Evolutionary conservation across 164 flowering plant genomes (phyloP).

Genomic region (Stephania japonica): DNA sequence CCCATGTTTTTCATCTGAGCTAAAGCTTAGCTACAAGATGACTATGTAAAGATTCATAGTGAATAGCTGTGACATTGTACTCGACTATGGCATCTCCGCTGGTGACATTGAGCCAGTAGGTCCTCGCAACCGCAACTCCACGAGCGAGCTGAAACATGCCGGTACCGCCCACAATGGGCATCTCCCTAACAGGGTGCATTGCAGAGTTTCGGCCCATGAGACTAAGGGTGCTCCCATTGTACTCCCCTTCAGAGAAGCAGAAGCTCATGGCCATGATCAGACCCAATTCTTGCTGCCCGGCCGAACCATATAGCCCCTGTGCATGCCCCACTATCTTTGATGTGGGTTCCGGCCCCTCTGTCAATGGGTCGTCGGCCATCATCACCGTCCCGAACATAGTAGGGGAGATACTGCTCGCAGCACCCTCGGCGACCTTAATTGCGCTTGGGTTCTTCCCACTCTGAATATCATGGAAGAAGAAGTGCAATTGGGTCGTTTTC

Average conservation of each 20-base stretch:
- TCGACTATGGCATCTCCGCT: conserved; percentile 41
- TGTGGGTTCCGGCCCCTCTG: conserved; percentile 31
- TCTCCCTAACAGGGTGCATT: conserved; percentile 30
- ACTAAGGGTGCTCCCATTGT: conserved; percentile 38
- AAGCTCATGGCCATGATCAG: conserved; percentile 19
- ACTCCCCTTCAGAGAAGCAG: conserved; percentile 27
- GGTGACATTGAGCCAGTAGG: conserved; percentile 20
- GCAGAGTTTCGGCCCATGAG: conserved; percentile 28
- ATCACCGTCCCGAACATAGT: conserved; percentile 33
- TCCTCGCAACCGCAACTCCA: conserved; percentile 35
- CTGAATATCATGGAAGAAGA: conserved; percentile 50
- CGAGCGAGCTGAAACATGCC: conserved; percentile 39
- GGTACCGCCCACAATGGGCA: conserved; percentile 47
- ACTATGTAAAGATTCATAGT: not conserved
- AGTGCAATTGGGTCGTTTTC: conserved; percentile 26
- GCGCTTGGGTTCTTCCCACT: conserved; percentile 34
- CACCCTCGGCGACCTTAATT: conserved; percentile 30
- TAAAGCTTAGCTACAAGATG: not conserved
- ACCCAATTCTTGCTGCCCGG: conserved; percentile 23
- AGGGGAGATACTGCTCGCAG: conserved; percentile 16
- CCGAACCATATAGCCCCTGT: conserved; percentile 40
- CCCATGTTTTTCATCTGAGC: not conserved
- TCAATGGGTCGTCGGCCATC: conserved; percentile 47
- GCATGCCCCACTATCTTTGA: conserved; percentile 47
- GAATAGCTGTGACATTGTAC: conserved; percentile 30